Conservation (phyloP, 1,284 basidiomycete species). For the Leccinum fallax region DNA sequence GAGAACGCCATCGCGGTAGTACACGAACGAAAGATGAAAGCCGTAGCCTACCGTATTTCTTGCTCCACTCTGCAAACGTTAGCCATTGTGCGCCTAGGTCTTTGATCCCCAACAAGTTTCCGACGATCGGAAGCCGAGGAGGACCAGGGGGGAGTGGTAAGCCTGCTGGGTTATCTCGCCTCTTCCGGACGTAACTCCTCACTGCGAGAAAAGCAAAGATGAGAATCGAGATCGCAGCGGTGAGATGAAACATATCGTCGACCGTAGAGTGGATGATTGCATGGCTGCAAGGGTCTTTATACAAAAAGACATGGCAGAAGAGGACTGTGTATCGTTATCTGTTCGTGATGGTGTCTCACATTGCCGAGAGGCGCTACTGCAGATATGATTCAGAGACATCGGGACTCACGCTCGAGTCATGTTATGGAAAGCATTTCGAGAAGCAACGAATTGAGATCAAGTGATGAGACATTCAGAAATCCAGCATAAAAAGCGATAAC, state of each 20-base stretch:
- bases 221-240: conserved; percentile 3
- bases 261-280: neutral
- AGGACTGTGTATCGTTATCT: neutral
- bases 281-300: neutral
- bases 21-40: neutral
- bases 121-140: conserved; percentile 22
- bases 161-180: conserved; percentile 20
- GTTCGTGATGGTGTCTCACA: conserved; percentile 16
- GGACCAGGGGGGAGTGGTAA: conserved; percentile 27
- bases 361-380: conserved; percentile 1
- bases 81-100: conserved; percentile 27
- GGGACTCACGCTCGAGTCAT: neutral
- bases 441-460: neutral
- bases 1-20: neutral
- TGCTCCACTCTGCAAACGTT: conserved; percentile 27
- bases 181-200: conserved; percentile 9
- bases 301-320: neutral
- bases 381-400: conserved; percentile 14
- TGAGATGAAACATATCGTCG: conserved; percentile 8
- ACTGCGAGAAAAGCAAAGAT: conserved; percentile 7
- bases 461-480: conserved; percentile 6
- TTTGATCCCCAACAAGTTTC: conserved; percentile 26
- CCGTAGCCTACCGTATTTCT: conserved; percentile 19
- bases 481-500: conserved; percentile 28
- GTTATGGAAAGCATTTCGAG: neutral